Base-by-base conservation (phyloP, 257 asterid genomes). In the Jacaranda copaia region DNA sequence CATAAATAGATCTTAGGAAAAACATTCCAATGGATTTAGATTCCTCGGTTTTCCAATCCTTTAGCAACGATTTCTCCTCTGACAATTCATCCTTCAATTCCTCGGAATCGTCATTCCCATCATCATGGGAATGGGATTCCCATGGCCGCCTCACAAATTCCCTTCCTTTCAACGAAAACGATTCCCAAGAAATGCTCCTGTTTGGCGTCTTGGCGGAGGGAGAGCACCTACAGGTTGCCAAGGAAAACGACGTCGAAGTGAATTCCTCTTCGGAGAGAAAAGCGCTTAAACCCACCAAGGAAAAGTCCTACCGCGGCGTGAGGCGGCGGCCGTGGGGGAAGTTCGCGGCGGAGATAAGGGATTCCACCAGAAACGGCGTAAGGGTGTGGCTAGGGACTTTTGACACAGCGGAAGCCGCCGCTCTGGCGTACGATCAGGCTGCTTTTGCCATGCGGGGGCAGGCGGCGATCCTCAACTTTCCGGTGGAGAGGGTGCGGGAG, bases 311-410 rank as follows among this genome's bases (percentile, higher is more conserved):
- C 57, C 83, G 98, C 42, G 98, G 98, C 32, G 96, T 92, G 5
- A 74, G 96, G 80, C 80, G 89, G 87, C 85, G 96, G 72, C 96
- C 97, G 4, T 92, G 97, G 97, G 97, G 97, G 74, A 92, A 92
- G 73, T 92, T 88, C 57, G 97, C 97, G 3, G 97, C 97, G 18
- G 96, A 90, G 85, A 89, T 92, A 36, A 81, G 96, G 81, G 98
- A 92, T 64, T 92, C 98, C 4, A 92, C 96, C 12, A 82, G 96
- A 75, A 92, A 90, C 51, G 98, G 98, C 4, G 81, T 80, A 0
- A 70, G 98, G 75, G 98, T 92, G 19, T 92, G 98, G 98, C 61
- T 90, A 12, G 97, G 97, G 51, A 92, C 97, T 19, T 92, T 92
- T 69, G 93, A 86, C 62, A 92, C 84, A 32, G 91, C 97, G 48